Evolutionary conservation across 2,329 filamentous ascomycete species (phyloP), one percentile per base, ranked within the genome.

Genomic region (Diplocarpon rosae): DNA sequence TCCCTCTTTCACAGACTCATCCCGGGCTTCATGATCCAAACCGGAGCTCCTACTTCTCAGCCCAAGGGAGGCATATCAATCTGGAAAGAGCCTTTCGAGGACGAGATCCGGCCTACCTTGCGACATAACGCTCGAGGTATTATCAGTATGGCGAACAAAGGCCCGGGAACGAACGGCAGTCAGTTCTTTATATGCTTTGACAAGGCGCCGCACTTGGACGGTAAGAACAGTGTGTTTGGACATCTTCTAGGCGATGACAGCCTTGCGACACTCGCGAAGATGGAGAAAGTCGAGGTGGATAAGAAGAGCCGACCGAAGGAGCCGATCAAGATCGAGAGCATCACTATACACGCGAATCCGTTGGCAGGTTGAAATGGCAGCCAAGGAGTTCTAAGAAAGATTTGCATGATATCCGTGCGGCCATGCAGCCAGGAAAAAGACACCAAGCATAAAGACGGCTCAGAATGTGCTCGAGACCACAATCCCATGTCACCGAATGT

Each of bases 121-220:
- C 70, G 75, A 48, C 83, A 88, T 66, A 75, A 79, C 58, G 70
- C 73, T 28, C 73, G 83, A 38, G 83, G 83, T 27, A 72, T 85
- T 39, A 69, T 88, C 15, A 82, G 79, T 55, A 88, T 88, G 83
- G 83, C 83, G 13, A 88, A 88, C 65, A 83, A 83, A 58, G 83
- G 83, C 0, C 78, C 80, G 1, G 73, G 71, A 17, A 84, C 81
- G 34, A 88, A 88, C 59, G 82, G 80, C 13, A 83, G 76, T 39
- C 85, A 93, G 62, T 93, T 92, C 66, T 93, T 89, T 63, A 70
- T 92, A 49, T 78, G 80, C 1, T 83, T 88, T 55, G 83, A 83
- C 48, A 78, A 83, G 53, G 83, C 85, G 20, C 76, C 83, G 31
- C 86, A 92, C 65, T 68, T 93, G 34, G 86, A 92, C 62, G 85